A percentile compares a stretch with the other conserved stretches of the same genome.
Conservation (phyloP, 306 rosid genomes). For the Cyamopsis tetragonoloba region DNA sequence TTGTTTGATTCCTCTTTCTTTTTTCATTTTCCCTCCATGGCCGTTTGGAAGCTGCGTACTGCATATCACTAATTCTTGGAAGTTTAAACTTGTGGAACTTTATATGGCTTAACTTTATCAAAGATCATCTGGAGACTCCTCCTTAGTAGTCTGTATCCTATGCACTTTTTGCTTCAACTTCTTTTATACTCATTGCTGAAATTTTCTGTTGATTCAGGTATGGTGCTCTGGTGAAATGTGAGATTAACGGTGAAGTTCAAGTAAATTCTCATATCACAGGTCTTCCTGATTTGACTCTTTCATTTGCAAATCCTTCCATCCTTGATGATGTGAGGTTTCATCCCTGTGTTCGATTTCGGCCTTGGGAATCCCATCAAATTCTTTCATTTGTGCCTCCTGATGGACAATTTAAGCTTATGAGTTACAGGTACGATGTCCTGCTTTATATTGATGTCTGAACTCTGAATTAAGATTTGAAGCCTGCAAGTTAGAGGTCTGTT, state of each 20-base stretch:
- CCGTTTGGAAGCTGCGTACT: conserved; percentile 14
- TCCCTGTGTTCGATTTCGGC: conserved; percentile 80
- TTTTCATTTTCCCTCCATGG: background rate
- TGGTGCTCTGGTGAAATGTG: conserved; percentile 82
- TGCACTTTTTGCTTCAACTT: conserved; percentile 9
- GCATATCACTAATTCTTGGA: background rate
- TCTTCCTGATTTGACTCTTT: conserved; percentile 85
- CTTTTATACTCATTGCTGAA: conserved; percentile 4
- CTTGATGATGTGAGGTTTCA: conserved; percentile 92
- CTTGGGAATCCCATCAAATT: conserved; percentile 87
- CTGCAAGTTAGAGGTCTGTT: background rate
- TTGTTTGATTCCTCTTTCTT: background rate
- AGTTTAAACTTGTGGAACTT: conserved; percentile 13
- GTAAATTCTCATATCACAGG: conserved; percentile 91
- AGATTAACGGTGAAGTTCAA: conserved; percentile 87
- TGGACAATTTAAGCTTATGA: conserved; percentile 90
- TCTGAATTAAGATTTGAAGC: conserved; percentile 9
- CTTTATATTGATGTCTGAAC: conserved; percentile 7
- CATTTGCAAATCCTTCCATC: conserved; percentile 81
- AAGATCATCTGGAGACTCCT: background rate
- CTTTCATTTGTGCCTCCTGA: conserved; percentile 97
- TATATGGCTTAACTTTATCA: conserved; percentile 12
- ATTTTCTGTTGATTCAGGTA: conserved; percentile 54
- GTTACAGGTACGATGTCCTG: conserved; percentile 62
- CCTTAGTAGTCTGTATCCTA: conserved; percentile 6